Conservation (phyloP, 169 alveolate species). For the Plasmodium knowlesi region DNA sequence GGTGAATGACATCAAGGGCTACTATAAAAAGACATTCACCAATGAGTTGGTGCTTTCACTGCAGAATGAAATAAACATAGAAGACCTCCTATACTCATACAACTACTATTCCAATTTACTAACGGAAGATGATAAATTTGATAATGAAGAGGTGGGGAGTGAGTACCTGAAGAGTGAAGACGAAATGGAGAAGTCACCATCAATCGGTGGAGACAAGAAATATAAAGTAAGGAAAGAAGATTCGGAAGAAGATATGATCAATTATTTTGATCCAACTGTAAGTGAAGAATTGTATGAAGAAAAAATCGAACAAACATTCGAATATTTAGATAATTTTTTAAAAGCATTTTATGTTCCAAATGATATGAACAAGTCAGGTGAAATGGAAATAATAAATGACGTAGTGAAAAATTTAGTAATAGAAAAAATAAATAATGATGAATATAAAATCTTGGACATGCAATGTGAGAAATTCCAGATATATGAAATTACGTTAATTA, state of each 20-base stretch:
- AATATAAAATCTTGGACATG: conserved; percentile 4
- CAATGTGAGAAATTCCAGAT: conserved; percentile 26
- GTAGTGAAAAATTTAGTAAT: neutral
- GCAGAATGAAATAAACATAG: conserved; percentile 53
- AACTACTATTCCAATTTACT: conserved; percentile 26
- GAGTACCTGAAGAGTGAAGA: conserved; percentile 55
- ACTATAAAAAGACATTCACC: conserved; percentile 63
- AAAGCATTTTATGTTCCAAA: conserved; percentile 21
- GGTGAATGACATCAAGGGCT: conserved; percentile 37
- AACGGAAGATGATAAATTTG: conserved; percentile 12
- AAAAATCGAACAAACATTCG: conserved; percentile 55
- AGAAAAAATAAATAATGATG: conserved; percentile 12
- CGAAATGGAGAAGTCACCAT: neutral
- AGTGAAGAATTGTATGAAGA: conserved; percentile 60
- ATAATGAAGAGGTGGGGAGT: conserved; percentile 21
- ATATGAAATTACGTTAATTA: conserved; percentile 53
- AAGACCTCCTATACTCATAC: conserved; percentile 51
- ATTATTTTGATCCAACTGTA: conserved; percentile 42
- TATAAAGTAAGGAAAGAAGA: conserved; percentile 7
- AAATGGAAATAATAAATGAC: conserved; percentile 14
- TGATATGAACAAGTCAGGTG: neutral
- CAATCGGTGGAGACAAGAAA: neutral
- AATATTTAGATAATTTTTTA: conserved; percentile 40
- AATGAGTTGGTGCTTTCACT: conserved; percentile 11
- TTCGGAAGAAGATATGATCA: conserved; percentile 5